Evolutionary conservation across 352 stramenopile genomes (phyloP).

Genomic region (Phytopythium kandeliae): DNA sequence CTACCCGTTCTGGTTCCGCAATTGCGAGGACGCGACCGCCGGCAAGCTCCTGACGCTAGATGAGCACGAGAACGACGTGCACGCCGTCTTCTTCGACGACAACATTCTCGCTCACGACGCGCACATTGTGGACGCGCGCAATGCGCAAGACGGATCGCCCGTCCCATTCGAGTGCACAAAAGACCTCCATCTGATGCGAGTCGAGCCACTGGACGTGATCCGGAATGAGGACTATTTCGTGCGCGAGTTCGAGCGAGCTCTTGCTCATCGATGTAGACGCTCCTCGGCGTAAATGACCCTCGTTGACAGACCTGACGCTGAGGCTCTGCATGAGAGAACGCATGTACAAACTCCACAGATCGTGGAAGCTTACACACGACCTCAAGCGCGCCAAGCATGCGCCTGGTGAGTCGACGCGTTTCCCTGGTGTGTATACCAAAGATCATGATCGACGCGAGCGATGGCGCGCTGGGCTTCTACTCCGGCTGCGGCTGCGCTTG

Average conservation of each 20-base stretch:
- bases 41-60: constrained; percentile 62
- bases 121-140: constrained; percentile 65
- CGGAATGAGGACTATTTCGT: constrained; percentile 47
- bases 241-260: constrained; percentile 20
- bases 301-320: too few relatives aligned
- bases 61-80: constrained; percentile 19
- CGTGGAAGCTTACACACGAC: too few relatives aligned
- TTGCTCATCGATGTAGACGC: background rate
- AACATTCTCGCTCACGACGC: constrained; percentile 64
- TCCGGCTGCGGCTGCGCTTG: constrained; percentile 8
- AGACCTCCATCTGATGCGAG: constrained; percentile 49
- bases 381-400: too few relatives aligned
- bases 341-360: too few relatives aligned
- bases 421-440: too few relatives aligned
- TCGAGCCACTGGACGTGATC: constrained; percentile 65
- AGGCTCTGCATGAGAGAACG: too few relatives aligned
- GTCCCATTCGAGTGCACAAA: constrained; percentile 31
- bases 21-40: constrained; percentile 36
- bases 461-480: constrained; percentile 2
- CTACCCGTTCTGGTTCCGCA: constrained; percentile 67
- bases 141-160: constrained; percentile 15
- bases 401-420: too few relatives aligned
- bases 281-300: background rate
- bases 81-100: constrained; percentile 78
- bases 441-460: background rate